Evolutionary conservation across 1,284 basidiomycete species (phyloP).

Genomic region (Jaminaea rosea): DNA sequence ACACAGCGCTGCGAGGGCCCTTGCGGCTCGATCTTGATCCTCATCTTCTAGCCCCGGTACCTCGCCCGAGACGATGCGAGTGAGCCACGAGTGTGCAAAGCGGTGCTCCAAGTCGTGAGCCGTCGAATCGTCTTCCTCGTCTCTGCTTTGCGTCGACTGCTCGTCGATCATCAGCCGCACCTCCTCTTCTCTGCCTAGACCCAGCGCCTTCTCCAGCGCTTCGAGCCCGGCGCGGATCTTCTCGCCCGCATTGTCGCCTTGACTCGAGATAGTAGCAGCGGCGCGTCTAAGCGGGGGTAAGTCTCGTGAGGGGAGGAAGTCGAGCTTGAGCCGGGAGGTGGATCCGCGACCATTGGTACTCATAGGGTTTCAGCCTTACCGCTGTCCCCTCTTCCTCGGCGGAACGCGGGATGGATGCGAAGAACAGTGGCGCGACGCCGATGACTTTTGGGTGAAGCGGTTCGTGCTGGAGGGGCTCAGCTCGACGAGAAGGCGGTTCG

Average conservation of each 20-base stretch:
- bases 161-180: neutral
- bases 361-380: no score
- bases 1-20: neutral
- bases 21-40: neutral
- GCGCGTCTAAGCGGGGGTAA: neutral
- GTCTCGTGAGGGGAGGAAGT: neutral
- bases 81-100: constrained; percentile 1
- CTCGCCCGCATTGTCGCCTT: no score
- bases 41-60: neutral
- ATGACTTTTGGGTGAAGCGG: no score
- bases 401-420: no score
- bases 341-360: no score
- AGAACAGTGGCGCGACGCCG: no score
- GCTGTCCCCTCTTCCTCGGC: no score
- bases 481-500: no score
- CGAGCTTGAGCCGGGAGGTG: no score
- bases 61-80: neutral
- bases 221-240: neutral
- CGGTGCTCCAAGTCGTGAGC: neutral
- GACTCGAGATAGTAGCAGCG: no score
- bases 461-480: no score
- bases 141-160: neutral
- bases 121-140: neutral
- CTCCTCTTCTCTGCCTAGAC: neutral
- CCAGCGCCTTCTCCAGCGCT: neutral